phyloP scores from a whole-genome alignment of 73 alveolate genomes.

The Paraurostyla sp. region DNA sequence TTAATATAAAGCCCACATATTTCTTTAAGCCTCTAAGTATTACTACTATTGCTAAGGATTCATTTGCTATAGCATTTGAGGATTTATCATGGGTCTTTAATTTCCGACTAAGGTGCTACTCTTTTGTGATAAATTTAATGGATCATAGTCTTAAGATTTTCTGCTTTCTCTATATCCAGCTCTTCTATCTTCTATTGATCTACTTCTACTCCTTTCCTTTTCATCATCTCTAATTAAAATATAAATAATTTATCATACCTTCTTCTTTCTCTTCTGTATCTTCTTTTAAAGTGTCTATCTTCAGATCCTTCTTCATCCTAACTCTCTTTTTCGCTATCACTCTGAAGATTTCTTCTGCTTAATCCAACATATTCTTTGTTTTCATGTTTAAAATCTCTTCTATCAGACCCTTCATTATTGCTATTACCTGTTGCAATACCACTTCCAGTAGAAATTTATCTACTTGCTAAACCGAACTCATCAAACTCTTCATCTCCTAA shows the following conservation, averaged over 20 bases:
- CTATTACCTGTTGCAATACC: background rate
- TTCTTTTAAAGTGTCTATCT: conserved; percentile 23
- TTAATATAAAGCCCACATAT: conserved; percentile 24
- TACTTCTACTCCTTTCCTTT: conserved; percentile 5
- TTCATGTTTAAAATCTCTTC: background rate
- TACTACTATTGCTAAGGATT: conserved; percentile 14
- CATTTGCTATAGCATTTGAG: background rate
- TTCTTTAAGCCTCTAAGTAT: conserved; percentile 7
- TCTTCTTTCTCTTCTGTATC: background rate
- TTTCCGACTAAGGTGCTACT: no score
- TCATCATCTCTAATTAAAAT: conserved; percentile 3
- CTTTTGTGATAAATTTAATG: background rate
- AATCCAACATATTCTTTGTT: conserved; percentile 33
- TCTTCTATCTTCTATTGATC: conserved; percentile 9
- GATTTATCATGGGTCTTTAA: no score
- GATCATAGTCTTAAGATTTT: conserved; percentile 39
- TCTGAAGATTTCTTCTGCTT: conserved; percentile 24
- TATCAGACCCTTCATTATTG: background rate
- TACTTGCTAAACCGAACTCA: conserved; percentile 6
- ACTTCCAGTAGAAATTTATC: conserved; percentile 2
- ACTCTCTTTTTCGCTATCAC: conserved; percentile 30
- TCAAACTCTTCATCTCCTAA: conserved; percentile 50
- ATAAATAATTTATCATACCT: no score
- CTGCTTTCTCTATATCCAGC: background rate
- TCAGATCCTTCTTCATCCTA: conserved; percentile 41